These are phyloP conservation scores for Gorgonomyces haynaldii DNA, from an alignment of 192 early-diverging fungal species.

Conservation along the genomic window DNA sequence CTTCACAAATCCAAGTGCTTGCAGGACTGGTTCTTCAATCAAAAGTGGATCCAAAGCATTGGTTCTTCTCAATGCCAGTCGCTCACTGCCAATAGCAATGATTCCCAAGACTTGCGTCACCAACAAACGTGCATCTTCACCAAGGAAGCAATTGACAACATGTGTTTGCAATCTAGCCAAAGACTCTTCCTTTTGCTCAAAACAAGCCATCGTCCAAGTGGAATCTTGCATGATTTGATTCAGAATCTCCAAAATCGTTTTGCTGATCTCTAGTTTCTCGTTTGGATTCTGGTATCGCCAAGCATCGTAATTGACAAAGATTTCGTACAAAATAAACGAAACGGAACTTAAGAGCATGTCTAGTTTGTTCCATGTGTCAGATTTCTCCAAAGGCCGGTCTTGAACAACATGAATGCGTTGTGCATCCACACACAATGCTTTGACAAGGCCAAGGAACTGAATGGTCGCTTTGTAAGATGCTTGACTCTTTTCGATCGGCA, in stretches of 20 bases:
- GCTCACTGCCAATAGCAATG: conserved; percentile 15
- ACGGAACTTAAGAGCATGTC: conserved; percentile 25
- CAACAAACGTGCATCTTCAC: conserved; percentile 21
- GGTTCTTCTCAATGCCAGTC: no score
- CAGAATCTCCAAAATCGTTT: conserved; percentile 27
- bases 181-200: neutral
- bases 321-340: conserved; percentile 24
- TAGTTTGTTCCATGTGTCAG: no score
- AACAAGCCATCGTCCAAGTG: no score
- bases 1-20: conserved; percentile 25
- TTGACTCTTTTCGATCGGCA: conserved; percentile 24
- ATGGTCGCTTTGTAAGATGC: conserved; percentile 30
- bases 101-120: conserved; percentile 27
- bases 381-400: conserved; percentile 6
- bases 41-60: no score
- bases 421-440: conserved; percentile 15
- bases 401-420: conserved; percentile 8
- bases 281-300: conserved; percentile 30
- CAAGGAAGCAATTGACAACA: conserved; percentile 17
- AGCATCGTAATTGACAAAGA: conserved; percentile 25
- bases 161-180: conserved; percentile 18
- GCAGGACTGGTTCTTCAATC: no score
- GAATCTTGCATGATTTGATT: conserved; percentile 29
- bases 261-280: conserved; percentile 28
- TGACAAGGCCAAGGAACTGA: conserved; percentile 31